Evolutionary conservation across 2,329 filamentous ascomycete genomes (phyloP), one percentile per base, ranked within the genome.

Genomic region (Ceratocystiopsis minuta): DNA sequence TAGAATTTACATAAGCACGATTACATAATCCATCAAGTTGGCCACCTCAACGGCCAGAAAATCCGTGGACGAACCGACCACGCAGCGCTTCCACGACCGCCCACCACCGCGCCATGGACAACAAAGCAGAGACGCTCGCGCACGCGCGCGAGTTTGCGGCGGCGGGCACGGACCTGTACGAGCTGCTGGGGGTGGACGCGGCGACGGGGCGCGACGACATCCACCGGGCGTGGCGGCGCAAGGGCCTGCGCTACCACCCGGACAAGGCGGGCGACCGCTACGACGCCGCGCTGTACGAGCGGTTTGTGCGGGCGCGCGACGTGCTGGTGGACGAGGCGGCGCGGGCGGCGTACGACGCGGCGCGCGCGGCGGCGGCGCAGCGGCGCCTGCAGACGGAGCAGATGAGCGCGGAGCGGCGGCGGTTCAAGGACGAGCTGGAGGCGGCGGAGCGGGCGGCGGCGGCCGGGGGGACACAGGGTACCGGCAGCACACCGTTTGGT

Each of bases 391-490:
- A 86, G 59, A 70, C 78, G 52, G 77, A 81, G 40, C 67, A 78
- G 46, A 80, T 93, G 60, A 77, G 83, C 51, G 75, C 75, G 38
- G 72, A 78, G 58, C 67, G 80, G 51, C 67, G 81, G 54, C 70
- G 75, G 50, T 81, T 93, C 71, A 81, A 83, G 49, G 85, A 93
- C 54, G 86, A 95, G 54, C 63, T 96, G 40, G 86, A 94, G 60
- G 70, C 74, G 20, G 66, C 81, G 16, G 88, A 94, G 58, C 65
- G 71, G 28, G 76, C 77, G 16, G 88, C 94, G 58, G 65, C 71
- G 24, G 76, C 77, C 3, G 39, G 40, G 14, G 34, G 60, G 59
- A 42, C 58, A 62, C 37, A 55, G 17, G 17, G 40, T 6, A 33
- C 11, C 6, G 41, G 15, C 12, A 34, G 14, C 15, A 17, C 37